Evolutionary conservation across 208 protist genomes (phyloP).

Genomic region (Endotrypanum monterogeii): DNA sequence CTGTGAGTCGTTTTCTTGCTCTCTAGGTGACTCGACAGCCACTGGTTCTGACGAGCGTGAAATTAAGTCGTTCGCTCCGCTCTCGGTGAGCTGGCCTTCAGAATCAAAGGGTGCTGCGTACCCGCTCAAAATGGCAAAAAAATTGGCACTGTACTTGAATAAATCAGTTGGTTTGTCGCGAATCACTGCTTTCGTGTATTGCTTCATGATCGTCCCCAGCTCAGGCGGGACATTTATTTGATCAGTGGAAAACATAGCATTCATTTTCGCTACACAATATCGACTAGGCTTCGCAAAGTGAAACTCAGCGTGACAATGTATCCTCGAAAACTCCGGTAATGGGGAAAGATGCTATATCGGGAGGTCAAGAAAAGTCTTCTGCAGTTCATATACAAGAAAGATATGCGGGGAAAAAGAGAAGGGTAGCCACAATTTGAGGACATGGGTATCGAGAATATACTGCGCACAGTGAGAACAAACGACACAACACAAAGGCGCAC

Average conservation of each 20-base stretch:
- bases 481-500: too few relatives aligned
- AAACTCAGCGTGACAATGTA: neutral
- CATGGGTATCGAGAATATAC: too few relatives aligned
- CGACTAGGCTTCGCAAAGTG: too few relatives aligned
- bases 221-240: conserved; percentile 90
- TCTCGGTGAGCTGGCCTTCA: conserved; percentile 67
- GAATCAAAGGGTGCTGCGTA: conserved; percentile 72
- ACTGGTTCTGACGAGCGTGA: neutral
- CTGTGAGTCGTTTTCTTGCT: conserved; percentile 25
- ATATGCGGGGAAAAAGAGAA: neutral
- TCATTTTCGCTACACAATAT: conserved; percentile 40
- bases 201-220: conserved; percentile 91
- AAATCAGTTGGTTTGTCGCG: conserved; percentile 80
- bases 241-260: conserved; percentile 90
- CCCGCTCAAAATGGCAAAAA: conserved; percentile 87
- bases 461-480: too few relatives aligned
- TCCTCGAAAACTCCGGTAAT: neutral
- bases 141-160: conserved; percentile 94
- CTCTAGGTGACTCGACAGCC: neutral
- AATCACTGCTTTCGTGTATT: conserved; percentile 92
- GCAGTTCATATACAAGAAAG: neutral
- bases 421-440: too few relatives aligned
- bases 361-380: too few relatives aligned
- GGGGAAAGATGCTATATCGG: too few relatives aligned
- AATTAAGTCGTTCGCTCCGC: conserved; percentile 3